phyloP scores from a whole-genome alignment of 768 basidiomycete genomes.

The Tylopilus sp. region DNA sequence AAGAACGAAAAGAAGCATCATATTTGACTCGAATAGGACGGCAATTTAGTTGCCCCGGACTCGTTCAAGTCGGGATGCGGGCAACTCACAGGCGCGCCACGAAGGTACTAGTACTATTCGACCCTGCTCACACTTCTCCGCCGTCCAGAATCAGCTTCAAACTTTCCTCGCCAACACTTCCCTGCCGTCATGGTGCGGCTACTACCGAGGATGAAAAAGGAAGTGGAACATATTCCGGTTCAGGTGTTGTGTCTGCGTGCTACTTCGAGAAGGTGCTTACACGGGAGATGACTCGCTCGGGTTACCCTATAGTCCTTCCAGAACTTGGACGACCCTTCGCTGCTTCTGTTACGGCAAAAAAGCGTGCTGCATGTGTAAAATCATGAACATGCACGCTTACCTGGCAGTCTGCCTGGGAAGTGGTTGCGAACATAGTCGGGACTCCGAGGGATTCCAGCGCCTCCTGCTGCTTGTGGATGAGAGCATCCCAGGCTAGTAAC shows the following conservation, averaged over 20 bases:
- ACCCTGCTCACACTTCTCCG: constrained; percentile 1
- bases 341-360: constrained; percentile 49
- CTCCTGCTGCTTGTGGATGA: constrained; percentile 68
- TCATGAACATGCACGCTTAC: constrained; percentile 35
- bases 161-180: not conserved
- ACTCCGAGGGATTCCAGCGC: constrained; percentile 57
- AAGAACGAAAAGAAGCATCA: not conserved
- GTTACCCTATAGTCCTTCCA: constrained; percentile 46
- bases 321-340: constrained; percentile 63
- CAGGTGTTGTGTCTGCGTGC: not conserved
- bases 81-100: constrained; percentile 12
- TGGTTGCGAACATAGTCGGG: constrained; percentile 68
- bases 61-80: constrained; percentile 2
- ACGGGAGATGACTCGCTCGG: not conserved
- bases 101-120: constrained; percentile 6
- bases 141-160: not conserved
- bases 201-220: not conserved
- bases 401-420: constrained; percentile 48
- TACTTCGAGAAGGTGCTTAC: constrained; percentile 1
- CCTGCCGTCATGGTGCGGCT: not conserved
- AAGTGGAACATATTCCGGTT: not conserved
- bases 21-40: not conserved
- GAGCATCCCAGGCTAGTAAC: constrained; percentile 71
- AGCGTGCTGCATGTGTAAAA: not conserved
- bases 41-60: not conserved